Percentiles rank a stretch among this genome's conserved stretches.
Conservation (phyloP, 139 green algal genomes). For the Chlamydomonas applanata region DNA sequence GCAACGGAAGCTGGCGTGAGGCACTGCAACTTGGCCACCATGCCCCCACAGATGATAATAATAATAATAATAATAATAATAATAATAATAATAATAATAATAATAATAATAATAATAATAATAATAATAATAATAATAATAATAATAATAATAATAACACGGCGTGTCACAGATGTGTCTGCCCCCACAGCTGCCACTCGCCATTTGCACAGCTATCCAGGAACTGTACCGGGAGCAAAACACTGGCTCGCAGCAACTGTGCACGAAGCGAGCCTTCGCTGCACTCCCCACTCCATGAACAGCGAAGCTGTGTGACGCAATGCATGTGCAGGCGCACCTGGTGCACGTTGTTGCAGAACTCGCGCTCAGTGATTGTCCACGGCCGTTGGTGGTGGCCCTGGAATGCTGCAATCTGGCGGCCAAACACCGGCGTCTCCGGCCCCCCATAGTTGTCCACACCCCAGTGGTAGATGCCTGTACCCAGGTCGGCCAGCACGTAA, state of each 20-base stretch:
- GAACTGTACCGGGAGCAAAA: too few relatives aligned
- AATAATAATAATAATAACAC: too few relatives aligned
- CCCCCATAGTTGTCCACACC: slow-evolving; percentile 94
- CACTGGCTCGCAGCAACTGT: neutral
- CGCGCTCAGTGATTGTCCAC: slow-evolving; percentile 96
- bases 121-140: too few relatives aligned
- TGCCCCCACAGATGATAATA: too few relatives aligned
- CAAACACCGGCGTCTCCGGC: slow-evolving; percentile 86
- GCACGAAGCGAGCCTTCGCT: neutral
- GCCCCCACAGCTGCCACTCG: too few relatives aligned
- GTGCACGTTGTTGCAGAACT: slow-evolving; percentile 97
- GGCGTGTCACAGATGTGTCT: too few relatives aligned
- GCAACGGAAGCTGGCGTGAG: too few relatives aligned
- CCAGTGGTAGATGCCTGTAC: slow-evolving; percentile 87
- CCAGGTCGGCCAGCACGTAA: slow-evolving; percentile 65
- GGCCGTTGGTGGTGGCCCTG: slow-evolving; percentile 89
- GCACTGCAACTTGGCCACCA: too few relatives aligned
- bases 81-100: too few relatives aligned
- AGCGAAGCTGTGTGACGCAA: neutral
- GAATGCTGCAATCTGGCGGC: slow-evolving; percentile 92
- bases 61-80: too few relatives aligned
- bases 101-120: too few relatives aligned
- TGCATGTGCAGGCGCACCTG: slow-evolving; percentile 48
- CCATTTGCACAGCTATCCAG: neutral
- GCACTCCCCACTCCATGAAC: neutral